These are phyloP conservation scores for Chaetomidium leptoderma DNA, from an alignment of 495 filamentous ascomycete species.

Conservation along the genomic window DNA sequence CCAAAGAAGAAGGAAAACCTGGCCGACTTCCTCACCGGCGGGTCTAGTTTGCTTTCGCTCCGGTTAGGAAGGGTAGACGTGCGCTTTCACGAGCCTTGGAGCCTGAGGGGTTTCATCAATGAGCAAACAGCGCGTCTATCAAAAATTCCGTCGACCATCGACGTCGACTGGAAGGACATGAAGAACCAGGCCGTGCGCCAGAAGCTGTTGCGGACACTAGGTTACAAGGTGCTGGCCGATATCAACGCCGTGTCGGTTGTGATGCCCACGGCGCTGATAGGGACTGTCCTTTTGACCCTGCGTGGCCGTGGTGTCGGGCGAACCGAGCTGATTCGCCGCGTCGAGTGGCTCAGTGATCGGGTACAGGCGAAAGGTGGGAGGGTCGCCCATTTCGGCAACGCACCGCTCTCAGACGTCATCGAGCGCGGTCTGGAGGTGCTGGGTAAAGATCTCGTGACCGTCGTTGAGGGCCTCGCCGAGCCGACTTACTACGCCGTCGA, in stretches of 20 bases:
- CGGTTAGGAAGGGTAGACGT: slow-evolving; percentile 90
- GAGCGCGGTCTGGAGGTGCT: slow-evolving; percentile 87
- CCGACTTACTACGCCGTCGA: slow-evolving; percentile 91
- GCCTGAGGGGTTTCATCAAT: slow-evolving; percentile 70
- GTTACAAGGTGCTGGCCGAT: slow-evolving; percentile 85
- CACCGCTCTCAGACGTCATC: slow-evolving; percentile 74
- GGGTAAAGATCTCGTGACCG: slow-evolving; percentile 78
- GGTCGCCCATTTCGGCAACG: slow-evolving; percentile 86
- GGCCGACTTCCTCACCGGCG: slow-evolving; percentile 75
- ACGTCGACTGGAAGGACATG: slow-evolving; percentile 40
- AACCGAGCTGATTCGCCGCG: slow-evolving; percentile 73
- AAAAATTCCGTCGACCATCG: slow-evolving; percentile 35
- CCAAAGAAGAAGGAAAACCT: slow-evolving; percentile 94
- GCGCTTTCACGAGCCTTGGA: slow-evolving; percentile 94
- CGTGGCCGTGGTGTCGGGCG: slow-evolving; percentile 89
- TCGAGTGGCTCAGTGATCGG: slow-evolving; percentile 83
- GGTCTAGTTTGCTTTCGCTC: slow-evolving; percentile 80
- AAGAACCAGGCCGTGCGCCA: slow-evolving; percentile 46
- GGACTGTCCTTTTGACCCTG: slow-evolving; percentile 87
- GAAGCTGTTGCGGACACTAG: slow-evolving; percentile 73
- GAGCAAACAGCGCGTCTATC: slow-evolving; percentile 59
- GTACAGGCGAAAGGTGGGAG: slow-evolving; percentile 81
- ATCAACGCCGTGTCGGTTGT: slow-evolving; percentile 96
- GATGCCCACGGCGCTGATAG: slow-evolving; percentile 94
- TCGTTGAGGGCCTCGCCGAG: slow-evolving; percentile 73